Percentiles rank a stretch among this genome's conserved stretches.
Evolutionary conservation across 129 eudicot species (phyloP).

Genomic region (Smallanthus sonchifolius): DNA sequence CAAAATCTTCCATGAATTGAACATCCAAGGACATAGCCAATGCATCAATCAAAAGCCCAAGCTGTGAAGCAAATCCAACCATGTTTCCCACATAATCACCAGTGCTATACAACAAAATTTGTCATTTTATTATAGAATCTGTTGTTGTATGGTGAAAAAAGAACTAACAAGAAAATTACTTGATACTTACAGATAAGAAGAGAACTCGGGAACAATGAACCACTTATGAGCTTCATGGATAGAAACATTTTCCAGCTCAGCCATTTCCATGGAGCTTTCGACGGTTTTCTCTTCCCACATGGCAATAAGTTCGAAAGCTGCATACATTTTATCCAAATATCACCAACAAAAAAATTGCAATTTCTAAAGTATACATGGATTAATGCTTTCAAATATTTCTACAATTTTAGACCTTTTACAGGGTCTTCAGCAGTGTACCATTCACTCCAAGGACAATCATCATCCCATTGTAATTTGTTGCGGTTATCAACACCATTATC

Average conservation of each 20-base stretch:
- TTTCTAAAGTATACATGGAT: background rate
- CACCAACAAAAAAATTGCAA: background rate
- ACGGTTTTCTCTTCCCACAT: conserved; percentile 67
- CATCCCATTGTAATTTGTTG: conserved; percentile 81
- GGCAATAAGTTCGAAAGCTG: conserved; percentile 68
- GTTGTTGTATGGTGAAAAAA: background rate
- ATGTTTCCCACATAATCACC: conserved; percentile 37
- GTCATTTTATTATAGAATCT: background rate
- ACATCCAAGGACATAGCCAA: conserved; percentile 63
- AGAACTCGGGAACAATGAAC: conserved; percentile 64
- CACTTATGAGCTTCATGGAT: conserved; percentile 79
- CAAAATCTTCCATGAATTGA: conserved; percentile 82
- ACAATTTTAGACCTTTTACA: conserved; percentile 49
- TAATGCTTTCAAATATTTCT: conserved; percentile 4
- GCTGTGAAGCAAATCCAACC: conserved; percentile 91
- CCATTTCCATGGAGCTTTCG: conserved; percentile 90
- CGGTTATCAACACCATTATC: conserved; percentile 36
- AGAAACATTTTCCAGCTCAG: conserved; percentile 89
- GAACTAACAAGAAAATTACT: conserved; percentile 12
- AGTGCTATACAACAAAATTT: conserved; percentile 29
- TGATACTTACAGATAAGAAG: conserved; percentile 49
- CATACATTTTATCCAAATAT: conserved; percentile 26
- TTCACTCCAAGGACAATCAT: conserved; percentile 90
- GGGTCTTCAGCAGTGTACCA: conserved; percentile 98
- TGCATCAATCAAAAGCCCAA: conserved; percentile 62